phyloP scores from a whole-genome alignment of 2,329 filamentous ascomycete genomes.

The Fusarium hainanense region DNA sequence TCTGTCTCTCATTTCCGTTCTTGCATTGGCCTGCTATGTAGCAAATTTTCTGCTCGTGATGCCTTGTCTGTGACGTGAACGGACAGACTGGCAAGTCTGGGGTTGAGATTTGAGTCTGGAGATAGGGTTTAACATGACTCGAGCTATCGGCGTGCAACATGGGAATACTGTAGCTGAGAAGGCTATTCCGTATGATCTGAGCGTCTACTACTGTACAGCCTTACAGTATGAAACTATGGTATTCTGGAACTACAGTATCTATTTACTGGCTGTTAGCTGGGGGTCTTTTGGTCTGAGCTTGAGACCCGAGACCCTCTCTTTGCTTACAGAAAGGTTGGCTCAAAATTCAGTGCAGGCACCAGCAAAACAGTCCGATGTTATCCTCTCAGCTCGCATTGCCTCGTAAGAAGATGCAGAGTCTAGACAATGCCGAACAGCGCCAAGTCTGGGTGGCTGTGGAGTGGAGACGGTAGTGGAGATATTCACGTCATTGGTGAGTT shows the following conservation, averaged over 20 bases:
- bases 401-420: not conserved
- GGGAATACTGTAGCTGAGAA: not conserved
- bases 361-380: not conserved
- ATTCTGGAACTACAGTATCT: no score
- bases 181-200: not conserved
- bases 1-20: not conserved
- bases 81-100: slow-evolving; percentile 9
- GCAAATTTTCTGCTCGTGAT: not conserved
- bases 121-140: slow-evolving; percentile 12
- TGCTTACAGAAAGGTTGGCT: not conserved
- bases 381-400: not conserved
- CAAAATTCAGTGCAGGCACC: not conserved
- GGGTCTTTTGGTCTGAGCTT: no score
- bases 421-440: slow-evolving; percentile 19
- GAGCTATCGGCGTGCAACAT: slow-evolving; percentile 4
- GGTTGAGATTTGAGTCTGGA: not conserved
- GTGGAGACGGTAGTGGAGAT: slow-evolving; percentile 16
- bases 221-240: not conserved
- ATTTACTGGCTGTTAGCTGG: no score
- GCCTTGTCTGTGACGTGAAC: not conserved
- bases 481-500: slow-evolving; percentile 29
- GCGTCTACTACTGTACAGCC: not conserved
- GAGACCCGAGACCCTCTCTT: no score
- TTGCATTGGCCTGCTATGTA: not conserved
- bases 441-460: slow-evolving; percentile 12